Conservation (phyloP, 176 grass and related monocot genomes). For the Puya raimondii region DNA sequence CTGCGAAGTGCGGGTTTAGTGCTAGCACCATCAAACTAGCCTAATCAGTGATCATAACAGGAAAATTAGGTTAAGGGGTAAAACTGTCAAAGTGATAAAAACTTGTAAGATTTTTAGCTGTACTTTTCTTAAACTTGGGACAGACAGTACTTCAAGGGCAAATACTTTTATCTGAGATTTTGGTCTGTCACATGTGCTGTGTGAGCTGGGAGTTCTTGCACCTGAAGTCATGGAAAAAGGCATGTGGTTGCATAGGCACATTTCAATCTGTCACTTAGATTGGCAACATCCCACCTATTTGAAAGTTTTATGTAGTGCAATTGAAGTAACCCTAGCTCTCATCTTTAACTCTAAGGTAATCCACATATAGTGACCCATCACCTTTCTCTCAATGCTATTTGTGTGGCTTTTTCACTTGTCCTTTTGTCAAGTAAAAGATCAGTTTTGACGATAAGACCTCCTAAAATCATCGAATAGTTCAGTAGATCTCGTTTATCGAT, state of each 20-base stretch:
- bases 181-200: not conserved
- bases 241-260: not conserved
- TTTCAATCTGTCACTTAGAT: not conserved
- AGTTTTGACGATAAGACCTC: too few relatives aligned
- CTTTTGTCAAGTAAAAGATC: too few relatives aligned
- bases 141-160: not conserved
- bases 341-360: not conserved
- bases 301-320: not conserved
- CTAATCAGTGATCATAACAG: too few relatives aligned
- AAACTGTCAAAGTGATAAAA: too few relatives aligned
- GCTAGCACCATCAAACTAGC: too few relatives aligned
- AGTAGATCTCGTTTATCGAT: too few relatives aligned
- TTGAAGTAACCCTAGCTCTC: not conserved
- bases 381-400: too few relatives aligned
- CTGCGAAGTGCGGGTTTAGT: too few relatives aligned
- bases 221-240: slow-evolving; percentile 2
- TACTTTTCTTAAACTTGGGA: not conserved
- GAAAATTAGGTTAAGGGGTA: too few relatives aligned
- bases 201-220: slow-evolving; percentile 6
- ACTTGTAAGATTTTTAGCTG: too few relatives aligned
- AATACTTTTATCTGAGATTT: not conserved
- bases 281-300: not conserved
- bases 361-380: not conserved
- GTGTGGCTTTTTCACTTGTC: too few relatives aligned
- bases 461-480: too few relatives aligned